phyloP scores from a whole-genome alignment of 441 rosid species.

The Arabidopsis lyrata region DNA sequence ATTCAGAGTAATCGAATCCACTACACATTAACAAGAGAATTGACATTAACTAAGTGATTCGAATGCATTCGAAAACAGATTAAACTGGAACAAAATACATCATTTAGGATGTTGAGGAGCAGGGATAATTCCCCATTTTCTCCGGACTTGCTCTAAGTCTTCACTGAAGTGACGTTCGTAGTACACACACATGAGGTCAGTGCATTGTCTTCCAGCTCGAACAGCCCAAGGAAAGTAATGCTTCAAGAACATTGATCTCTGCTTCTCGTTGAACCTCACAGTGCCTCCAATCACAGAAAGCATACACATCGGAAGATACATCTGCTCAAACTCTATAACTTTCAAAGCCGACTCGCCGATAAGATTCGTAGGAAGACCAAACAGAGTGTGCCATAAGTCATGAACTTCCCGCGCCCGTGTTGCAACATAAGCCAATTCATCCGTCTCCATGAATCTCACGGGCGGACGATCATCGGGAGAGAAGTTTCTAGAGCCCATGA shows the following conservation, averaged over 20 bases:
- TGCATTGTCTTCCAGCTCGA: conserved; percentile 65
- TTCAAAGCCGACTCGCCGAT: conserved; percentile 89
- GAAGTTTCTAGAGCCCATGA: conserved; percentile 94
- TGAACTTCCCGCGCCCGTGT: conserved; percentile 93
- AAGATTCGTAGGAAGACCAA: conserved; percentile 83
- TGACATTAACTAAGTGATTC: too few species aligned
- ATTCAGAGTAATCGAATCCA: neutral
- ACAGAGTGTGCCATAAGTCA: conserved; percentile 95
- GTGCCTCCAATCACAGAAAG: conserved; percentile 93
- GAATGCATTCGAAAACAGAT: too few species aligned
- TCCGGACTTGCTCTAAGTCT: conserved; percentile 77
- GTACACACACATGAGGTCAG: conserved; percentile 84
- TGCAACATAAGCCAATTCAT: conserved; percentile 83
- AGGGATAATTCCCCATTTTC: conserved; percentile 75
- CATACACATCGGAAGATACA: conserved; percentile 89
- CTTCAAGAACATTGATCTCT: conserved; percentile 69
- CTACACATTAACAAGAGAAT: neutral
- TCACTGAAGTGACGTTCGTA: conserved; percentile 81
- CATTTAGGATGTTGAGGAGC: conserved; percentile 59
- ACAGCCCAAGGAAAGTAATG: conserved; percentile 93
- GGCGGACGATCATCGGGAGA: conserved; percentile 93
- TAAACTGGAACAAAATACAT: neutral
- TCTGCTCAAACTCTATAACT: conserved; percentile 92
- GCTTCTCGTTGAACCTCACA: conserved; percentile 77
- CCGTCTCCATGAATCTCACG: conserved; percentile 88